Conservation (phyloP, 2,329 filamentous ascomycete genomes). For the Arthroderma sp. region DNA sequence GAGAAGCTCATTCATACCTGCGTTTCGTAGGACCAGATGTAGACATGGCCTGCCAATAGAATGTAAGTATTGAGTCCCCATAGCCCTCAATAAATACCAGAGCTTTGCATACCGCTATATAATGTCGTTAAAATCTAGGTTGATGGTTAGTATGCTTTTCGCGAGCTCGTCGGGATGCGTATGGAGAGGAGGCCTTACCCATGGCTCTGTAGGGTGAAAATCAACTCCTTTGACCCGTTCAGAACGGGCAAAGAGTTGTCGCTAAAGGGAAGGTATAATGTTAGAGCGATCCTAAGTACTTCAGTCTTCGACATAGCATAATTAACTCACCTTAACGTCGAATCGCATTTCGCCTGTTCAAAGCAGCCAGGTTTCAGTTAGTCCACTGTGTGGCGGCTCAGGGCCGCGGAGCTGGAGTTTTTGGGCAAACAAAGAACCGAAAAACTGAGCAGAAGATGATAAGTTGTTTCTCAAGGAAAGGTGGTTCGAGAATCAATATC, state of each 20-base stretch:
- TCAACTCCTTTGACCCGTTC: conserved; percentile 96
- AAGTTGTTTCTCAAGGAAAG: not conserved
- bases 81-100: conserved; percentile 5
- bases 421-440: not conserved
- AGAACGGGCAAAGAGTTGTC: conserved; percentile 73
- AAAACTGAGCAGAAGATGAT: not conserved
- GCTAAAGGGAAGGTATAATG: conserved; percentile 37
- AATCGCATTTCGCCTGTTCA: conserved; percentile 39
- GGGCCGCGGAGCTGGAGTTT: not conserved
- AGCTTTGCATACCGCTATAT: conserved; percentile 62
- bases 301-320: not conserved
- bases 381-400: not conserved
- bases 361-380: conserved; percentile 1
- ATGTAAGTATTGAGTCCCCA: conserved; percentile 13
- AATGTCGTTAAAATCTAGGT: conserved; percentile 67
- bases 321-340: conserved; percentile 42
- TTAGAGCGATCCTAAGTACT: conserved; percentile 20
- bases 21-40: conserved; percentile 98
- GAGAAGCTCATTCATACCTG: conserved; percentile 39
- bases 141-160: conserved; percentile 14
- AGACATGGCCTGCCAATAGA: conserved; percentile 64
- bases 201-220: conserved; percentile 93
- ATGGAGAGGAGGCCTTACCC: conserved; percentile 43
- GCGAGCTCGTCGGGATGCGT: not conserved
- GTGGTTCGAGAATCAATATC: too few species aligned